Base-by-base conservation (phyloP, 192 early-diverging fungal genomes). In the Coemansia umbellata region DNA sequence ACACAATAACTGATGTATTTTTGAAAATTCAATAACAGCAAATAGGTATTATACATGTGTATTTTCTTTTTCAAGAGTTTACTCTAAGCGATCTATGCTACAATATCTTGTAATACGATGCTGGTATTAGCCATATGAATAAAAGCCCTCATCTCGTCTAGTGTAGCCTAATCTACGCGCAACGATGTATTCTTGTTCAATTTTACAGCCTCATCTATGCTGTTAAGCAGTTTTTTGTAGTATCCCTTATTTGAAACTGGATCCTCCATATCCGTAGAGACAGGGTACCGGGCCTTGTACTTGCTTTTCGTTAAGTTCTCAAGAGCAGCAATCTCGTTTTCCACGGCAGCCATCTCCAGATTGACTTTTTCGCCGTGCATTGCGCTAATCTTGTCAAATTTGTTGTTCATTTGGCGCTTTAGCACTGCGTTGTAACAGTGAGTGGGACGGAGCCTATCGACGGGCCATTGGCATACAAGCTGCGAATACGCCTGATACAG, bases 381-480 rank as follows among this genome's bases (percentile, higher is more conserved):
- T 15, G 47, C 23, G 11, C 51, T 30, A 4, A 74, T 44, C 19
- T 23, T 58, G 28, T 63, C 64, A 27, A 74, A 74, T 42, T 74
- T 66, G 15, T 14, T 40, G 50, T 39, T 50, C 63, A 74, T 67
- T 53, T 67, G 63, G 33, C 49, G 55, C 50, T 55, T 63, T 13
- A 89, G 61, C 14, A 81, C 76, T 10, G 74, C 74, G 52, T 83
- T 87, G 78, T 86, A 80, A 56, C 83, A 80, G 47, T 85, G 80
- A 17, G 79, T 83, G 21, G 84, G 87, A 14, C 87, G 77, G 24
- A 89, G 77, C 56, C 79, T 71, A 60, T 89, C 87, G 10, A 66
- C 62, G 7, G 87, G 87, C 85, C 87, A 89, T 10, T 66, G 60
- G 11, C 72, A 49, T 28, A 85, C 77, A 7, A 82, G 58, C 8